phyloP scores from a whole-genome alignment of 2,329 filamentous ascomycete species.

The Hypoxylon sp. region DNA sequence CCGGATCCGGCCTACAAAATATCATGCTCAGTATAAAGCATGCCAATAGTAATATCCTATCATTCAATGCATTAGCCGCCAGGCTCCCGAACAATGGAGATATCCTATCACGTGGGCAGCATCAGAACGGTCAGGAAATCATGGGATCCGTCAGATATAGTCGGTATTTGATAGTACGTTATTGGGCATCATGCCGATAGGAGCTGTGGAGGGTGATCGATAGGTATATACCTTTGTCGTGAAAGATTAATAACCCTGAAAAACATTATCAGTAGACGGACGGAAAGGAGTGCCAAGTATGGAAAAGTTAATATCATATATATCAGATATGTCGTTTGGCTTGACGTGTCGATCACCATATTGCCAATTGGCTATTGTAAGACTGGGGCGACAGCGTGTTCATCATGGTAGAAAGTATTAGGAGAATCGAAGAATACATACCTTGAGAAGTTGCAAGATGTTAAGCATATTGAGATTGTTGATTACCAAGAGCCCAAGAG shows the following conservation, averaged over 20 bases:
- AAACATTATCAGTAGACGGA: slow-evolving; percentile 44
- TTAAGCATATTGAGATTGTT: not conserved
- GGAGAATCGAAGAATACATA: slow-evolving; percentile 40
- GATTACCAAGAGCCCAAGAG: not conserved
- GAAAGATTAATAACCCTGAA: slow-evolving; percentile 12
- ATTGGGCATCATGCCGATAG: slow-evolving; percentile 57
- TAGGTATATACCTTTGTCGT: slow-evolving; percentile 27
- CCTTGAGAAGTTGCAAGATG: slow-evolving; percentile 29
- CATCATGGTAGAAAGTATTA: slow-evolving; percentile 61
- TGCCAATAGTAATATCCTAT: not conserved
- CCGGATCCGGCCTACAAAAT: not conserved
- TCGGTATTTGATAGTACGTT: slow-evolving; percentile 65
- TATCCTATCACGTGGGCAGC: slow-evolving; percentile 1
- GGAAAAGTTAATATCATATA: slow-evolving; percentile 26
- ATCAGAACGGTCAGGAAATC: slow-evolving; percentile 49
- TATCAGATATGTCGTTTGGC: slow-evolving; percentile 66
- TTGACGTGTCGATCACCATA: slow-evolving; percentile 71
- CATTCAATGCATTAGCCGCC: slow-evolving; percentile 14
- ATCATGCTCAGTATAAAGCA: not conserved
- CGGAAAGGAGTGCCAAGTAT: slow-evolving; percentile 4
- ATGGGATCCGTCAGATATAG: slow-evolving; percentile 57
- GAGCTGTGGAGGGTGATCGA: slow-evolving; percentile 23
- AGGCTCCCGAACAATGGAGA: not conserved
- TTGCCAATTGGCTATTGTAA: slow-evolving; percentile 59
- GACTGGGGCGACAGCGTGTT: slow-evolving; percentile 73